phyloP scores from a whole-genome alignment of 768 basidiomycete species.

The Tulasnella sp. region DNA sequence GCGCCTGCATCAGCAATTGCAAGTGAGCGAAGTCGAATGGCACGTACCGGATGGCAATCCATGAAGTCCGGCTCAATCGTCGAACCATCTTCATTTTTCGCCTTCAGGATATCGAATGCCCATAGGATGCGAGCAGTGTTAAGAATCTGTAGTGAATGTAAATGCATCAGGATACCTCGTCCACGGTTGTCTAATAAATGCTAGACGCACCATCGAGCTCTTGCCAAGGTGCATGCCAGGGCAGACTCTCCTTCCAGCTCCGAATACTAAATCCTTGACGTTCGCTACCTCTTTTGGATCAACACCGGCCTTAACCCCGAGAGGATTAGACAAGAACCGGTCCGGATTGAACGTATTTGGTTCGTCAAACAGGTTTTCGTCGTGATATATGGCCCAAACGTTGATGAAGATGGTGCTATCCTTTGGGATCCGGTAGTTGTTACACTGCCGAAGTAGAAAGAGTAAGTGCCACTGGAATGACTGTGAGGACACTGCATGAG shows the following conservation, averaged over 20 bases:
- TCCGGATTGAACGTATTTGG: constrained; percentile 39
- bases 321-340: constrained; percentile 28
- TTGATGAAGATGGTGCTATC: constrained; percentile 8
- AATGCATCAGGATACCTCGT: neutral
- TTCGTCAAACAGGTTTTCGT: constrained; percentile 37
- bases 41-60: neutral
- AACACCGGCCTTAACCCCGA: neutral
- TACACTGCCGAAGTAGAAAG: neutral
- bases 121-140: neutral
- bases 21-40: neutral
- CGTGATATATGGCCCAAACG: constrained; percentile 25
- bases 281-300: neutral
- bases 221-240: neutral
- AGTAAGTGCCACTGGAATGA: no score
- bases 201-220: neutral
- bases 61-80: neutral
- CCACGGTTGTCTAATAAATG: neutral
- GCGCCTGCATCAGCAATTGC: neutral
- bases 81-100: neutral
- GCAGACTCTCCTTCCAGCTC: neutral
- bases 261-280: neutral
- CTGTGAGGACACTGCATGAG: neutral
- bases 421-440: constrained; percentile 12
- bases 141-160: neutral
- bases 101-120: neutral